Base-by-base conservation (phyloP, 2,329 filamentous ascomycete species). In the Xylaria sp. region DNA sequence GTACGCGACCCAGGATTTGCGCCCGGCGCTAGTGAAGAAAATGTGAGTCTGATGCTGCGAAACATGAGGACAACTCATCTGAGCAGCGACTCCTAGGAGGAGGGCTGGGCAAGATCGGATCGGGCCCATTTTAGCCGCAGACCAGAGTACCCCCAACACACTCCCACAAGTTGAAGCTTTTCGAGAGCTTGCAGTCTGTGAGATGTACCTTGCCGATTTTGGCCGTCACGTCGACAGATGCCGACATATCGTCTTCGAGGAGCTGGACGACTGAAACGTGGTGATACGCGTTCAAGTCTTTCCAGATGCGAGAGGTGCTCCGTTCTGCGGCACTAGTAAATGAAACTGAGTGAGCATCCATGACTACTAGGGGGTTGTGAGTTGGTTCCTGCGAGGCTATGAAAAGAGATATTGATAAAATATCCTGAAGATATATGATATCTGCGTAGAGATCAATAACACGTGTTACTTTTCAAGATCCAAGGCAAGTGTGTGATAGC, bases 321-420 rank as follows among this genome's bases (percentile, higher is more conserved):
- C 82, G 81, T 58, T 77, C 78, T 19, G 81, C 77, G 34, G 81
- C 76, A 74, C 82, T 85, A 71, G 81, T 83, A 74, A 78, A 82
- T 45, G 81, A 85, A 73, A 86, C 81, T 32, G 83, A 82, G 78
- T 85, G 84, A 83, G 84, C 83, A 78, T 86, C 85, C 85, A 87
- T 73, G 47, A 17, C 86, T 51, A 57, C 70, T 60, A 14, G 50
- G 14, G 47, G 48, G 8, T 61, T 21, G 61, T 6, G 21, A 27
- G 11, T 51, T 48, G 48, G n/a, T 60, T 61, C 19, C 21, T 7
- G 54, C n/a, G n/a, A 9, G 24, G 12, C 2, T 47, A 19, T 6
- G 24, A 34, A 12, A 17, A 19, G 27, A 36, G 30, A 21, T 42
- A 11, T 34, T 8, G 32, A 24, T 24, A 51, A 57, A 21, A 39